A percentile compares a stretch with the other conserved stretches of the same genome.
Evolutionary conservation across 2,329 filamentous ascomycete genomes (phyloP).

Genomic region (Pseudogymnoascus sp.): DNA sequence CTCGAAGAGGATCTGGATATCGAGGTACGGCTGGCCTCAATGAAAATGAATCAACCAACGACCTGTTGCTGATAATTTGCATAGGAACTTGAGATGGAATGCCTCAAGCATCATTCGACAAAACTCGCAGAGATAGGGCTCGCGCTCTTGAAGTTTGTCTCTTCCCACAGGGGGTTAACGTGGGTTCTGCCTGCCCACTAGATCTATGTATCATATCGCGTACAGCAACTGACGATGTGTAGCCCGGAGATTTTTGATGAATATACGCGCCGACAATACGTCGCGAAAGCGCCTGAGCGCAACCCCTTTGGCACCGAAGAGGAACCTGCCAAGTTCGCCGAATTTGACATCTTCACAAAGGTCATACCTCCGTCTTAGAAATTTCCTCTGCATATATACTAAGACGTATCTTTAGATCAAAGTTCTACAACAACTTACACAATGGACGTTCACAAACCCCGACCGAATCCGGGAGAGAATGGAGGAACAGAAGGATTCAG

Average conservation of each 20-base stretch:
- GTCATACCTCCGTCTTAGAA: slow-evolving; percentile 37
- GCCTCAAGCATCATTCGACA: slow-evolving; percentile 69
- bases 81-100: slow-evolving; percentile 83
- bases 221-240: slow-evolving; percentile 23
- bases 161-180: slow-evolving; percentile 87
- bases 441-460: slow-evolving; percentile 81
- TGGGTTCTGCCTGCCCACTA: slow-evolving; percentile 40
- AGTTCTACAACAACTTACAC: slow-evolving; percentile 79
- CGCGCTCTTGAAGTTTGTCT: slow-evolving; percentile 82
- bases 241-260: slow-evolving; percentile 88
- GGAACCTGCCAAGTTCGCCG: slow-evolving; percentile 62
- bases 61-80: slow-evolving; percentile 13
- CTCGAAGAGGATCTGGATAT: slow-evolving; percentile 83
- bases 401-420: slow-evolving; percentile 43
- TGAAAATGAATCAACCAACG: not conserved
- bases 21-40: slow-evolving; percentile 53
- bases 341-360: slow-evolving; percentile 78
- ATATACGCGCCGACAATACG: slow-evolving; percentile 82
- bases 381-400: not conserved
- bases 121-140: slow-evolving; percentile 76
- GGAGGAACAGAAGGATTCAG: slow-evolving; percentile 70
- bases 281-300: slow-evolving; percentile 65
- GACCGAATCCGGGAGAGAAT: slow-evolving; percentile 82
- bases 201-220: not conserved
- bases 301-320: slow-evolving; percentile 85